Conservation (phyloP, 805 yeast species). For the Myxozyma vanderwaltii region DNA sequence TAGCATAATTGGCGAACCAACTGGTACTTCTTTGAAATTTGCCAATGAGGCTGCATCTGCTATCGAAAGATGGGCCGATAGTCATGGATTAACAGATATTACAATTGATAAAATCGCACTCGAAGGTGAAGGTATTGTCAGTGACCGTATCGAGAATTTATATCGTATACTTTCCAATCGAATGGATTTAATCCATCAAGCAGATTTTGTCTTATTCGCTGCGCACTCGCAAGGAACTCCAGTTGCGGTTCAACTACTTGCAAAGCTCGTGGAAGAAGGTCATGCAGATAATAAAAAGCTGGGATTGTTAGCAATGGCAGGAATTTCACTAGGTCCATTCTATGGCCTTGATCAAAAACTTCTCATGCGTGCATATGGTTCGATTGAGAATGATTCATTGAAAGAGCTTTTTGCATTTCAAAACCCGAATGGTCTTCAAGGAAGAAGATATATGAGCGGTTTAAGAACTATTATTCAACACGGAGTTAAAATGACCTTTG, state of each 20-base stretch:
- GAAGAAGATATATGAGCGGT: conserved; percentile 68
- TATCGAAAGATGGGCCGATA: conserved; percentile 64
- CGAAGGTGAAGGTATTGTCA: conserved; percentile 89
- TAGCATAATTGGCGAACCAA: conserved; percentile 90
- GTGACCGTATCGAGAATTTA: conserved; percentile 81
- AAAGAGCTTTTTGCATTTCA: conserved; percentile 87
- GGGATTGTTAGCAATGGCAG: conserved; percentile 91
- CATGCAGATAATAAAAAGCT: conserved; percentile 49
- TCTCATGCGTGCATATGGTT: conserved; percentile 82
- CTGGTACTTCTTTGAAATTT: conserved; percentile 90
- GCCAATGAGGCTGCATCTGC: conserved; percentile 87
- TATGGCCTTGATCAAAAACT: conserved; percentile 84
- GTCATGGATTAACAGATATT: conserved; percentile 44
- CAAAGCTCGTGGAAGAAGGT: conserved; percentile 68
- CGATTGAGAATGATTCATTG: conserved; percentile 85
- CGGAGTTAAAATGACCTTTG: conserved; percentile 76
- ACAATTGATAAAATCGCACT: conserved; percentile 84
- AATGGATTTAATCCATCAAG: conserved; percentile 53
- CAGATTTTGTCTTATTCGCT: conserved; percentile 88
- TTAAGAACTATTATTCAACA: conserved; percentile 63
- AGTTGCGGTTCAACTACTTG: conserved; percentile 78
- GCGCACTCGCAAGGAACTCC: conserved; percentile 97
- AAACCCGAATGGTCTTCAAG: conserved; percentile 68
- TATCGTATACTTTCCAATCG: conserved; percentile 70
- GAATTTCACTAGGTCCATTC: conserved; percentile 90